Conservation (phyloP, 2,329 filamentous ascomycete species). For the Penicillium sp. region DNA sequence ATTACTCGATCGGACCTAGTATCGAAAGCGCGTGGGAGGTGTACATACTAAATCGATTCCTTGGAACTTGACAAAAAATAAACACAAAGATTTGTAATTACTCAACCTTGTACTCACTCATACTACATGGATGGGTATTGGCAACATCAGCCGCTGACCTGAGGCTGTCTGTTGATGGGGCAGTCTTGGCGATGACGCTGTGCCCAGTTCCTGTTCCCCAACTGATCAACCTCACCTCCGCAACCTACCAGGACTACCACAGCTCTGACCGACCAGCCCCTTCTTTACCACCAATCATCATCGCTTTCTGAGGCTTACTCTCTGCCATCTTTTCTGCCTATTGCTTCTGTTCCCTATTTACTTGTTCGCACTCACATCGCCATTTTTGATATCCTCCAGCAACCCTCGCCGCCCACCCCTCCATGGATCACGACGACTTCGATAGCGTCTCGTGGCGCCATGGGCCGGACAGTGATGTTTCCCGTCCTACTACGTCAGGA, state of each 20-base stretch:
- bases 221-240: constrained; percentile 22
- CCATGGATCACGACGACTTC: constrained; percentile 70
- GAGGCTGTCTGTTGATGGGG: neutral
- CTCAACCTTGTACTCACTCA: neutral
- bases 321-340: constrained; percentile 1
- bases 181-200: constrained; percentile 28
- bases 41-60: constrained; percentile 13
- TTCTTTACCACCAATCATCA: constrained; percentile 14
- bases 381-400: constrained; percentile 10
- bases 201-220: constrained; percentile 21
- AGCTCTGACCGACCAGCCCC: constrained; percentile 9
- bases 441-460: constrained; percentile 80
- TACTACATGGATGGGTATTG: neutral
- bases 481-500: constrained; percentile 47
- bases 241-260: constrained; percentile 16
- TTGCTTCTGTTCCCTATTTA: neutral
- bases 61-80: neutral
- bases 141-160: neutral
- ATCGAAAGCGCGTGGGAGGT: neutral
- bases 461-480: constrained; percentile 57
- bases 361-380: neutral
- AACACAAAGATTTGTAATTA: neutral
- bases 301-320: neutral
- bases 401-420: constrained; percentile 24
- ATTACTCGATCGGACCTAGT: constrained; percentile 3